Evolutionary conservation across 129 eudicot species (phyloP).

Genomic region (Solidago caesia): DNA sequence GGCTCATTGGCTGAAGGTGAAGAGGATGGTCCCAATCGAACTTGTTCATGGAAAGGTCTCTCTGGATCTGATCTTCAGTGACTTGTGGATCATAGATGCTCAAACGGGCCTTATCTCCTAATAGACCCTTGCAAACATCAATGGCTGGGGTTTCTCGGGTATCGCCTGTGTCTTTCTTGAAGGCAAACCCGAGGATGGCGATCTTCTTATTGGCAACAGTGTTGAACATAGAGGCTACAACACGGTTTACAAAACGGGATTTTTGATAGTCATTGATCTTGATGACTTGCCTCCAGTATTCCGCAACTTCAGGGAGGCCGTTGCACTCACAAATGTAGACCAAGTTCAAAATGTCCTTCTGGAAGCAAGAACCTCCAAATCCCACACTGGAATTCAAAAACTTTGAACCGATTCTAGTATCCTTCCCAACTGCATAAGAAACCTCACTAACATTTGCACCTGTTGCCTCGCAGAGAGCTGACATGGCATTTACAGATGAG

Average conservation of each 20-base stretch:
- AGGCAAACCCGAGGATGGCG: slow-evolving; percentile 72
- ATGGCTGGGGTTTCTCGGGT: slow-evolving; percentile 88
- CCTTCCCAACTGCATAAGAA: slow-evolving; percentile 72
- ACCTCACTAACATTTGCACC: slow-evolving; percentile 75
- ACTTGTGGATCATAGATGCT: slow-evolving; percentile 92
- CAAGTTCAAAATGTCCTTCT: slow-evolving; percentile 70
- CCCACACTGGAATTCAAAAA: slow-evolving; percentile 84
- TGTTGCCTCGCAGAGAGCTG: slow-evolving; percentile 87
- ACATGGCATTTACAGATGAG: slow-evolving; percentile 89
- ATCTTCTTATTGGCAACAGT: slow-evolving; percentile 78
- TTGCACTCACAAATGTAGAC: slow-evolving; percentile 91
- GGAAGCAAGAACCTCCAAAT: slow-evolving; percentile 88
- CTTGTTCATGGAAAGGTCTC: slow-evolving; percentile 76
- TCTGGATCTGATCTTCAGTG: slow-evolving; percentile 76
- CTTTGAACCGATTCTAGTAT: slow-evolving; percentile 71
- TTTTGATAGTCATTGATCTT: slow-evolving; percentile 87
- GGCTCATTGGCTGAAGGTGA: slow-evolving; percentile 85
- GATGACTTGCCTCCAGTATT: slow-evolving; percentile 88
- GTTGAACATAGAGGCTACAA: slow-evolving; percentile 92
- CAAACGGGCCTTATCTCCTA: slow-evolving; percentile 69
- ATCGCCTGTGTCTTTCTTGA: slow-evolving; percentile 81
- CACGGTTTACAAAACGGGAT: slow-evolving; percentile 82
- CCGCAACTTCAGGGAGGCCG: slow-evolving; percentile 88
- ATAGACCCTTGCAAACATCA: slow-evolving; percentile 77
- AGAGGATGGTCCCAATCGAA: slow-evolving; percentile 91